phyloP scores from a whole-genome alignment of 345 rosid species.

The Salix dunnii region DNA sequence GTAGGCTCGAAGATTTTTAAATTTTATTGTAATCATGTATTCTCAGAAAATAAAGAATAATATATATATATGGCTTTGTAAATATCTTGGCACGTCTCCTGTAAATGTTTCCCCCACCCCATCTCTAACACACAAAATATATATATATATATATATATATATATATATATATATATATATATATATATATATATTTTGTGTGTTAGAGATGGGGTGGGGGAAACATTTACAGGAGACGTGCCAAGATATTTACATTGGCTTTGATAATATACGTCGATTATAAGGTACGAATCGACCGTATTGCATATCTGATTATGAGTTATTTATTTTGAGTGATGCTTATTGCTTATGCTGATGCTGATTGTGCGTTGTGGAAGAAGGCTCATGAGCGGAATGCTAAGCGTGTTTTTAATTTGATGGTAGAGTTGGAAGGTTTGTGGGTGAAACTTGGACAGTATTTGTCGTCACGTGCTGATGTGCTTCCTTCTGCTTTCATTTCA shows the following conservation, averaged over 20 bases:
- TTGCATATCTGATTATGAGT: no score
- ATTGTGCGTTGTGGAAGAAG: conserved; percentile 58
- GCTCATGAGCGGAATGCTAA: conserved; percentile 87
- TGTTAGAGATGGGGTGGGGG: conserved; percentile 68
- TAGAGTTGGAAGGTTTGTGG: conserved; percentile 86
- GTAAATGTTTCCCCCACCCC: no score
- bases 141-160: no score
- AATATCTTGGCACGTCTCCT: no score
- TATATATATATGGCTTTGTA: no score
- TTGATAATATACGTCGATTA: conserved; percentile 73
- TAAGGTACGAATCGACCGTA: conserved; percentile 46
- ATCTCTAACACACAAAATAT: no score
- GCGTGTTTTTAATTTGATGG: conserved; percentile 66
- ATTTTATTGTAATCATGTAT: no score
- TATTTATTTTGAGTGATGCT: conserved; percentile 12
- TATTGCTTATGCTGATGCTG: conserved; percentile 1
- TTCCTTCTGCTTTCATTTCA: conserved; percentile 73
- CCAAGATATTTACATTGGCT: conserved; percentile 71
- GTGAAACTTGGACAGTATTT: conserved; percentile 93
- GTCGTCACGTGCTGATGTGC: conserved; percentile 95
- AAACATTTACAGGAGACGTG: conserved; percentile 60
- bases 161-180: no score
- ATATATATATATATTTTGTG: neutral
- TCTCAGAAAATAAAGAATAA: no score
- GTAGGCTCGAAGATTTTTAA: no score